Evolutionary conservation across 192 early-diverging fungal species (phyloP).

Genomic region (Blastocladiella britannica): DNA sequence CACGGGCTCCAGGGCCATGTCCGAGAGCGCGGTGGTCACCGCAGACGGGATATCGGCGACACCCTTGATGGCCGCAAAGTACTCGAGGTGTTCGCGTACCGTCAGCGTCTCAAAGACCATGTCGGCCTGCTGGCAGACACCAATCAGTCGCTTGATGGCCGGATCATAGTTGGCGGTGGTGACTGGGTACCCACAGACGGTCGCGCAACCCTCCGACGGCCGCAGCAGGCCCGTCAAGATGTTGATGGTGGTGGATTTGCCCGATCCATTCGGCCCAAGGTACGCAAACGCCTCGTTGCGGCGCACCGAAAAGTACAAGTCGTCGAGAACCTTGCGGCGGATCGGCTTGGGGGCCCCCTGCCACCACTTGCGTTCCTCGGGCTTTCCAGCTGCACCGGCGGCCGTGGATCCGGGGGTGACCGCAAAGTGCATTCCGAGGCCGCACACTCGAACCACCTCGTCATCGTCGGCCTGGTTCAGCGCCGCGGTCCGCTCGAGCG

Average conservation of each 20-base stretch:
- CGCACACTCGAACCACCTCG: conserved; percentile 13
- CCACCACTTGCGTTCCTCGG: background rate
- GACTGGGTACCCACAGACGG: conserved; percentile 11
- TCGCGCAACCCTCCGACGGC: background rate
- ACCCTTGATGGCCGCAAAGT: conserved; percentile 20
- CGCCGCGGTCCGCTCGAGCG: no score
- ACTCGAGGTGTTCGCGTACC: conserved; percentile 16
- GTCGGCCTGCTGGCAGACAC: conserved; percentile 22
- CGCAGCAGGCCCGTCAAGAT: background rate
- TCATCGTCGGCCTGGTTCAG: conserved; percentile 10
- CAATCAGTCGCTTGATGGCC: conserved; percentile 15
- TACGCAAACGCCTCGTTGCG: conserved; percentile 19
- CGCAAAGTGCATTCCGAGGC: conserved; percentile 9
- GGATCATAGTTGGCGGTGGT: conserved; percentile 13
- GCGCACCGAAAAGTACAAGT: conserved; percentile 20
- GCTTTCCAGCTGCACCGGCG: no score
- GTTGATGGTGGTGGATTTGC: background rate
- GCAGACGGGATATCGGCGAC: conserved; percentile 7
- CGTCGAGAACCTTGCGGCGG: conserved; percentile 12
- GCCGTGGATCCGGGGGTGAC: background rate
- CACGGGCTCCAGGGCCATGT: conserved; percentile 12
- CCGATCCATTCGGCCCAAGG: background rate
- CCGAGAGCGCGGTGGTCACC: conserved; percentile 10
- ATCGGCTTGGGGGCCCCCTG: conserved; percentile 7
- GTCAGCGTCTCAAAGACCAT: conserved; percentile 15